Evolutionary conservation across 23 red algal genomes (phyloP), one percentile per base, ranked within the genome.

Genomic region (Rhodosorus marinus): DNA sequence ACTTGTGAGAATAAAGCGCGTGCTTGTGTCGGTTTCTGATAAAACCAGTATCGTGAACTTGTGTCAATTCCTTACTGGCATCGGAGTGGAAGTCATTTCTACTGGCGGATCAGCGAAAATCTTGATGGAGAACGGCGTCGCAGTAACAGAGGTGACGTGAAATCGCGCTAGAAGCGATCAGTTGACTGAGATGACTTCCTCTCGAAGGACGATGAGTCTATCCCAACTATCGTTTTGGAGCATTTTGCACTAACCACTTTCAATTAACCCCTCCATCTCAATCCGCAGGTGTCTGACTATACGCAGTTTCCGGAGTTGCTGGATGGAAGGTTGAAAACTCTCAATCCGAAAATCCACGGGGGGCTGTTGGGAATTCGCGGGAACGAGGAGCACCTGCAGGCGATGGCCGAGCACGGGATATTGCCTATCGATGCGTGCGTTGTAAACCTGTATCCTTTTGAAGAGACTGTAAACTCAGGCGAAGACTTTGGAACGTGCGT

Each of bases 401-500:
- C 63, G 27, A 72, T 80, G 67, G 45, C 52, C 1, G 51, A 47
- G 14, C 35, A 78, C 36, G 43, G 57, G 6, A 94, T 94, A 15
- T 24, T 59, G 27, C 52, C 60, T n/a, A 94, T 94, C 20, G 87
- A 94, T 46, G 64, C 84, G 25, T 57, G 83, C 15, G 66, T 94
- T 29, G 87, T 80, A 29, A 94, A 94, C 61, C 58, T 94, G 3
- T 94, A 94, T 31, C 87, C 87, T 31, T 94, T 94, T 55, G 77
- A 83, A 32, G 29, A 83, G 21, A 80, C 68, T 0, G 77, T 80
- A 0, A 64, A 62, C 6, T 57, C 49, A 27, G 76, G 74, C 43
- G 69, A 40, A 25, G 46, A 40, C 3, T 78, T 78, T 67, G 72
- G 62, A 1, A 45, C 64, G 21, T 94, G 87, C 50, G 70, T 94